Evolutionary conservation across 2,329 filamentous ascomycete species (phyloP).

Genomic region (Metarhizium humberi): DNA sequence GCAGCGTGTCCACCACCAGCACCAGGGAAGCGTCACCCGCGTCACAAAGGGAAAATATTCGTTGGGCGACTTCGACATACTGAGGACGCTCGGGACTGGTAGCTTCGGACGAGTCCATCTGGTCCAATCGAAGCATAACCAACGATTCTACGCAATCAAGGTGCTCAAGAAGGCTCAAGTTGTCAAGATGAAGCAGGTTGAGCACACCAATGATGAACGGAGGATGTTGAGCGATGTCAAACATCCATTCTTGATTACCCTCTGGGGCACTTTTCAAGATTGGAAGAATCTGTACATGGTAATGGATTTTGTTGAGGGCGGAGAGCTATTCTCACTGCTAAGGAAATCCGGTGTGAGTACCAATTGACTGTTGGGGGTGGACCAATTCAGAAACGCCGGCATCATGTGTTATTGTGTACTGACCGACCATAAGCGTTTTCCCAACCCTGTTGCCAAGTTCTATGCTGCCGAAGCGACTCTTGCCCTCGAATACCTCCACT

Average conservation of each 20-base stretch:
- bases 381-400: neutral
- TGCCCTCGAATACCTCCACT: slow-evolving; percentile 90
- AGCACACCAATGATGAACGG: slow-evolving; percentile 97
- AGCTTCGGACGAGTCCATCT: slow-evolving; percentile 95
- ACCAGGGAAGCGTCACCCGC: slow-evolving; percentile 33
- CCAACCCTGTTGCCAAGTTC: slow-evolving; percentile 97
- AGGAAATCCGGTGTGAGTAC: slow-evolving; percentile 76
- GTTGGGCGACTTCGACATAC: slow-evolving; percentile 78
- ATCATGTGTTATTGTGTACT: neutral
- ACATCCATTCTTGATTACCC: slow-evolving; percentile 92
- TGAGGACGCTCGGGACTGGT: slow-evolving; percentile 88
- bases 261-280: slow-evolving; percentile 98
- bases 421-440: slow-evolving; percentile 64
- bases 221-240: slow-evolving; percentile 94
- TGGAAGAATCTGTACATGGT: slow-evolving; percentile 97
- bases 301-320: slow-evolving; percentile 99
- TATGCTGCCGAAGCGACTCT: slow-evolving; percentile 96
- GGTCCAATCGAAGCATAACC: slow-evolving; percentile 96
- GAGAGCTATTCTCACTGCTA: slow-evolving; percentile 90
- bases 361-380: neutral
- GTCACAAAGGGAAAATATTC: slow-evolving; percentile 97
- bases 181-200: slow-evolving; percentile 99
- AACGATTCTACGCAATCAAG: slow-evolving; percentile 96
- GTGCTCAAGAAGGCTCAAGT: slow-evolving; percentile 98
- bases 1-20: slow-evolving; percentile 21